Conservation (phyloP, 1,284 basidiomycete genomes). For the Schizopora paradoxa region DNA sequence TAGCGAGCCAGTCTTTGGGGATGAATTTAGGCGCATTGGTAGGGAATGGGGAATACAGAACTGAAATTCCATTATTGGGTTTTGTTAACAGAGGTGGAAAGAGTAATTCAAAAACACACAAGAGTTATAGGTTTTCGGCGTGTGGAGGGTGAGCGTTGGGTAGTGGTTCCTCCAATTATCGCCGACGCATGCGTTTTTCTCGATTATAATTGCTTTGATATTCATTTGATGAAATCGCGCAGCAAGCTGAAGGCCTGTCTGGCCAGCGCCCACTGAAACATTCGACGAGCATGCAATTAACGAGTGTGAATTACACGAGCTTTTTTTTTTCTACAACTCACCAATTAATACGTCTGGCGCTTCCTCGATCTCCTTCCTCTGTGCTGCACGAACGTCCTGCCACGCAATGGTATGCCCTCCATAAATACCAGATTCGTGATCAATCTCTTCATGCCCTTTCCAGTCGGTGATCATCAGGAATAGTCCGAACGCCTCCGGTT, state of each 20-base stretch:
- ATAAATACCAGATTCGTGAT: constrained; percentile 15
- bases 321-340: constrained; percentile 18
- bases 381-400: constrained; percentile 19
- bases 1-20: constrained; percentile 16
- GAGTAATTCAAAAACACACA: constrained; percentile 24
- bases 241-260: constrained; percentile 46
- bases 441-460: constrained; percentile 27
- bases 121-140: constrained; percentile 31
- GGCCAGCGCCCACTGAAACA: constrained; percentile 45
- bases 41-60: constrained; percentile 15
- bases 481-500: neutral
- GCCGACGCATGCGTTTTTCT: constrained; percentile 41
- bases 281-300: neutral
- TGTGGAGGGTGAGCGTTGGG: constrained; percentile 45
- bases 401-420: constrained; percentile 19
- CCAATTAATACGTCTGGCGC: constrained; percentile 28
- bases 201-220: constrained; percentile 44
- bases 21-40: constrained; percentile 15
- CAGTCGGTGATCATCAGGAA: neutral
- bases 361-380: constrained; percentile 20
- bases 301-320: neutral
- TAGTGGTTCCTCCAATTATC: constrained; percentile 53
- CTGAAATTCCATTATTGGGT: constrained; percentile 7
- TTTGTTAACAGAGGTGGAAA: neutral
- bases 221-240: constrained; percentile 50